A percentile compares a stretch with the other conserved stretches of the same genome.
Evolutionary conservation across 257 asterid genomes (phyloP).

Genomic region (Knoxia roxburghii): DNA sequence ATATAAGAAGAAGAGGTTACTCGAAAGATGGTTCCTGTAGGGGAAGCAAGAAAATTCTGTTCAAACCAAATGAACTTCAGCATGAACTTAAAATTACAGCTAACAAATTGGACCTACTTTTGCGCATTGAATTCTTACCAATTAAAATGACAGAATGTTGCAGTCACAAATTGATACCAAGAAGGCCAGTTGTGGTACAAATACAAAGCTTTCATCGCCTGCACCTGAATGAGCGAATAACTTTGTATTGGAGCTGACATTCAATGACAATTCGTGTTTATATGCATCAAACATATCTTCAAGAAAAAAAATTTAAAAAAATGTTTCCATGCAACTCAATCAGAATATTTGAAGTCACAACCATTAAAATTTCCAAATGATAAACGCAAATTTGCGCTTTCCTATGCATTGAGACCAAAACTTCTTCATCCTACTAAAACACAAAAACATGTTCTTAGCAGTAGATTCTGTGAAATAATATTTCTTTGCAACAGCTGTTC

Average conservation of each 20-base stretch:
- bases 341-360: background rate
- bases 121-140: constrained; percentile 50
- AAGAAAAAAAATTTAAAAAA: background rate
- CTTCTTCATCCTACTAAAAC: background rate
- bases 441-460: background rate
- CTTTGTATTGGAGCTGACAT: constrained; percentile 10
- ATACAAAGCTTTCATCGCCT: constrained; percentile 58
- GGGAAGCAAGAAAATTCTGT: constrained; percentile 10
- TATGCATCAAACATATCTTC: constrained; percentile 4
- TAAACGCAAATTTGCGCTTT: background rate
- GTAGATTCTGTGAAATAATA: background rate
- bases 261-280: background rate
- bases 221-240: constrained; percentile 46
- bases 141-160: constrained; percentile 84
- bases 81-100: background rate
- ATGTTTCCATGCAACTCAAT: background rate
- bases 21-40: constrained; percentile 85
- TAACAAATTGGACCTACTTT: background rate
- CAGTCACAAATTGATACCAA: constrained; percentile 93
- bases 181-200: constrained; percentile 77
- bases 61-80: constrained; percentile 6
- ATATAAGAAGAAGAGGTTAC: constrained; percentile 95
- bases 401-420: background rate
- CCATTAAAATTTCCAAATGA: background rate
- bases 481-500: background rate